Percentiles rank a stretch among this genome's conserved stretches.
Conservation (phyloP, 2,329 filamentous ascomycete species). For the Diaporthe helianthi region DNA sequence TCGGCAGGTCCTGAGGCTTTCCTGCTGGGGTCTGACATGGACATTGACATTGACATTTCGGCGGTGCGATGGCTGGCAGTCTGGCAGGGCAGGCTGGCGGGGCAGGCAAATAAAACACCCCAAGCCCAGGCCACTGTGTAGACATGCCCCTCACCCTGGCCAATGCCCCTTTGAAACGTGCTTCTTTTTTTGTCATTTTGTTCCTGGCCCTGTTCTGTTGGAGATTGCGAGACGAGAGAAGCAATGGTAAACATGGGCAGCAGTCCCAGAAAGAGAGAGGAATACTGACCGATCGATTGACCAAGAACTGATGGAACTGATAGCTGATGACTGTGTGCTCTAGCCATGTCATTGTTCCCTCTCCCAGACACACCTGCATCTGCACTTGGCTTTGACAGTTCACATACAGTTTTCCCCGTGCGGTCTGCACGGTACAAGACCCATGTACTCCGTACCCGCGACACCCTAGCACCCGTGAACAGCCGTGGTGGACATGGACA, state of each 20-base stretch:
- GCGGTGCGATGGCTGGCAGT: constrained; percentile 10
- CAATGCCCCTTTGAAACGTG: constrained; percentile 24
- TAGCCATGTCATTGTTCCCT: constrained; percentile 8
- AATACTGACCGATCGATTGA: neutral
- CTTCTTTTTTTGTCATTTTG: constrained; percentile 18
- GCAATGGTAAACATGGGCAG: neutral
- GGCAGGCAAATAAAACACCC: constrained; percentile 16
- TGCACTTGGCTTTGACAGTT: constrained; percentile 4
- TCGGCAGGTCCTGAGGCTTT: constrained; percentile 9
- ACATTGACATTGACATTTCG: constrained; percentile 16
- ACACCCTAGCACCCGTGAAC: constrained; percentile 1
- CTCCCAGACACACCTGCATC: neutral
- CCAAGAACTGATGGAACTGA: no score
- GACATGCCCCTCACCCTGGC: neutral
- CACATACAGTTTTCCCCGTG: neutral
- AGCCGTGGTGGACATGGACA: neutral
- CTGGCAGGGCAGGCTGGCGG: no score
- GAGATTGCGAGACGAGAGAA: neutral
- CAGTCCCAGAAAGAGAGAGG: neutral
- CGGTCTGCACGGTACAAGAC: neutral
- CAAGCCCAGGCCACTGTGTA: neutral
- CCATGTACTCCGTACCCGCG: neutral
- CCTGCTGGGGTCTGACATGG: constrained; percentile 6
- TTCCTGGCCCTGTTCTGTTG: neutral
- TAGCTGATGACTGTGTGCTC: neutral